Percentiles rank a stretch among this genome's conserved stretches.
Evolutionary conservation across 1,284 basidiomycete species (phyloP).

Genomic region (Microbotryum intermedium): DNA sequence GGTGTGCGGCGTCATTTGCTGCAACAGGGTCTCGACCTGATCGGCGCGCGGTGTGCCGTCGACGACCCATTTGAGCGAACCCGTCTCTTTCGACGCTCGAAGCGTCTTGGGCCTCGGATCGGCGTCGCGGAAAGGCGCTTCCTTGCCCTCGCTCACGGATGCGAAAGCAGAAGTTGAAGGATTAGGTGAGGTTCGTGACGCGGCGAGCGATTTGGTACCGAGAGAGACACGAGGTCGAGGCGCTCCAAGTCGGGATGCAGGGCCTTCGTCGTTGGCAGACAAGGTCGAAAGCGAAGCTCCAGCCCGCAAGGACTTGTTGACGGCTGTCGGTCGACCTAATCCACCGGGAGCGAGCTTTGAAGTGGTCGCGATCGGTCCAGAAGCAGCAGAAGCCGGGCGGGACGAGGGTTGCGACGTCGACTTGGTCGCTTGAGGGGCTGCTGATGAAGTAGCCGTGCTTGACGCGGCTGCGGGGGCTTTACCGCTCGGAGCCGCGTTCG

Average conservation of each 20-base stretch:
- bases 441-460: background rate
- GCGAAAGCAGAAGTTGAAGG: slow-evolving; percentile 33
- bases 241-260: slow-evolving; percentile 8
- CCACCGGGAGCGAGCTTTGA: slow-evolving; percentile 42
- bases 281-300: slow-evolving; percentile 16
- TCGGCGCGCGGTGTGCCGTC: slow-evolving; percentile 82
- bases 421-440: background rate
- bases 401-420: background rate
- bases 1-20: slow-evolving; percentile 80
- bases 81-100: slow-evolving; percentile 66
- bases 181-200: slow-evolving; percentile 33
- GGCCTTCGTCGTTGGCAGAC: slow-evolving; percentile 5
- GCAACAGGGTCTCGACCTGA: slow-evolving; percentile 63
- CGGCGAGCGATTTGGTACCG: slow-evolving; percentile 26
- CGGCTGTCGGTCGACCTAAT: slow-evolving; percentile 9
- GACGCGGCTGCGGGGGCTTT: no score
- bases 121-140: slow-evolving; percentile 57
- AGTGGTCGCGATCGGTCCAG: slow-evolving; percentile 38
- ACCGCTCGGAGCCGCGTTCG: slow-evolving; percentile 6
- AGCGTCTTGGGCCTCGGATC: slow-evolving; percentile 64
- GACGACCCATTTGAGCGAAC: slow-evolving; percentile 44
- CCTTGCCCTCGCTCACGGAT: slow-evolving; percentile 48
- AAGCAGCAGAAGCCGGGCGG: slow-evolving; percentile 14
- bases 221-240: slow-evolving; percentile 33
- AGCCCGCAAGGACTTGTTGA: slow-evolving; percentile 11